Evolutionary conservation across 805 yeast species (phyloP).

Genomic region (Starmerella bombicola): DNA sequence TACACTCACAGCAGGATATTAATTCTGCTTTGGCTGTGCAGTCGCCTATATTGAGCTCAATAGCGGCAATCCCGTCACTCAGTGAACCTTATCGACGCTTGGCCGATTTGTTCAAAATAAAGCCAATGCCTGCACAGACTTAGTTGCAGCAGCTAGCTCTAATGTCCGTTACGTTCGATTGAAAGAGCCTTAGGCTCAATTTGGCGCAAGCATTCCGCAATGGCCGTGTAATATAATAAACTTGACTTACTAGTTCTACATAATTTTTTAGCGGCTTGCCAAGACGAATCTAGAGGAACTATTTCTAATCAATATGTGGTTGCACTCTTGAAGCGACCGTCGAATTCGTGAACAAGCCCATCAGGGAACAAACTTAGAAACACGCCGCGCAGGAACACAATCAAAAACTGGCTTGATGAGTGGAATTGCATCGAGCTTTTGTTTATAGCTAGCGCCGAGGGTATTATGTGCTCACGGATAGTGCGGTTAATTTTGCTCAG

Average conservation of each 20-base stretch:
- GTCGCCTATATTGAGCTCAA: conserved; percentile 27
- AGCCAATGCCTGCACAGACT: too few relatives aligned
- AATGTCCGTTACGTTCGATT: too few relatives aligned
- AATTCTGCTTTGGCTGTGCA: conserved; percentile 4
- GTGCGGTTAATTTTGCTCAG: conserved; percentile 1
- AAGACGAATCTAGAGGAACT: too few relatives aligned
- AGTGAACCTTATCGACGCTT: conserved; percentile 26
- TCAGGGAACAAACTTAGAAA: conserved; percentile 2
- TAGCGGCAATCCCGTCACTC: conserved; percentile 26
- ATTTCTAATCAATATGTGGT: neutral
- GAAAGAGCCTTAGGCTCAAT: too few relatives aligned
- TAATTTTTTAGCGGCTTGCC: too few relatives aligned
- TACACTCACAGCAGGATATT: conserved; percentile 4
- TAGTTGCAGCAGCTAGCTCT: too few relatives aligned
- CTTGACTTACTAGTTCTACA: too few relatives aligned
- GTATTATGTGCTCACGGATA: conserved; percentile 5
- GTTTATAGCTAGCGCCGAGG: conserved; percentile 4
- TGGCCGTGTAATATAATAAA: too few relatives aligned
- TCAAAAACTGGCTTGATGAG: neutral
- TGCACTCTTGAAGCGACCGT: neutral
- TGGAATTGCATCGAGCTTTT: neutral
- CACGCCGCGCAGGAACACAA: neutral
- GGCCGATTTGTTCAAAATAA: conserved; percentile 26
- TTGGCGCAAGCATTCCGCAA: too few relatives aligned
- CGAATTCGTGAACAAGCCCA: neutral